Percentiles rank a stretch among this genome's conserved stretches.
Conservation (phyloP, 2,329 filamentous ascomycete genomes). For the Aureobasidium melanogenum region DNA sequence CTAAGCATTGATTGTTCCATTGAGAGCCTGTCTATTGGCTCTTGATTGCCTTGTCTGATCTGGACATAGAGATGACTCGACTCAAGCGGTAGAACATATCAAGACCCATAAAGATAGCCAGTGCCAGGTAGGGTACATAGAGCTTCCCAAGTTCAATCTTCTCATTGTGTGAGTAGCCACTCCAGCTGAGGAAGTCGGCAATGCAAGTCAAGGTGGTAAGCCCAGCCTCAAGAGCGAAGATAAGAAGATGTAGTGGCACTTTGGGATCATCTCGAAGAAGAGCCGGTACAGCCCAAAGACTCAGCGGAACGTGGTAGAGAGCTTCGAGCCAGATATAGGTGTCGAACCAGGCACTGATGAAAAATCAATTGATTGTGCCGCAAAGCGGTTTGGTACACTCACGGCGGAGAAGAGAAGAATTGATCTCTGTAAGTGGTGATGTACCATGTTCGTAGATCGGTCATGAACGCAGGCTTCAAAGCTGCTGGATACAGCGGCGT, state of each 20-base stretch:
- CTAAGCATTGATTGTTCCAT: background rate
- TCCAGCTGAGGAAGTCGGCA: conserved; percentile 52
- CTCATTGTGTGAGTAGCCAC: conserved; percentile 33
- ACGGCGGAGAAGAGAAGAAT: conserved; percentile 51
- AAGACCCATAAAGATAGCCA: conserved; percentile 42
- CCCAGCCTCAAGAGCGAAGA: conserved; percentile 51
- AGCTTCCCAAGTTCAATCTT: conserved; percentile 43
- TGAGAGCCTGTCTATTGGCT: background rate
- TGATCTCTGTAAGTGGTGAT: conserved; percentile 53
- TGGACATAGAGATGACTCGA: background rate
- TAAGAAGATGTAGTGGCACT: conserved; percentile 50
- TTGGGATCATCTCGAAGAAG: conserved; percentile 46
- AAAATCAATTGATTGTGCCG: background rate
- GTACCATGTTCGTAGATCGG: conserved; percentile 47
- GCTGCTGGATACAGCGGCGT: conserved; percentile 48
- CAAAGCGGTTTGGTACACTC: conserved; percentile 13
- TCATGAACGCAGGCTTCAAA: conserved; percentile 42
- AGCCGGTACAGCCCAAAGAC: conserved; percentile 50
- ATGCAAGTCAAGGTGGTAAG: conserved; percentile 56
- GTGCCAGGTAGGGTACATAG: conserved; percentile 48
- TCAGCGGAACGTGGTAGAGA: conserved; percentile 52
- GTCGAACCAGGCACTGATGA: conserved; percentile 45
- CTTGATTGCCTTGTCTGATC: background rate
- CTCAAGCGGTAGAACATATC: conserved; percentile 32
- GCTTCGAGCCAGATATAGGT: conserved; percentile 51